phyloP scores from a whole-genome alignment of 805 yeast genomes.

The Candida germanica region DNA sequence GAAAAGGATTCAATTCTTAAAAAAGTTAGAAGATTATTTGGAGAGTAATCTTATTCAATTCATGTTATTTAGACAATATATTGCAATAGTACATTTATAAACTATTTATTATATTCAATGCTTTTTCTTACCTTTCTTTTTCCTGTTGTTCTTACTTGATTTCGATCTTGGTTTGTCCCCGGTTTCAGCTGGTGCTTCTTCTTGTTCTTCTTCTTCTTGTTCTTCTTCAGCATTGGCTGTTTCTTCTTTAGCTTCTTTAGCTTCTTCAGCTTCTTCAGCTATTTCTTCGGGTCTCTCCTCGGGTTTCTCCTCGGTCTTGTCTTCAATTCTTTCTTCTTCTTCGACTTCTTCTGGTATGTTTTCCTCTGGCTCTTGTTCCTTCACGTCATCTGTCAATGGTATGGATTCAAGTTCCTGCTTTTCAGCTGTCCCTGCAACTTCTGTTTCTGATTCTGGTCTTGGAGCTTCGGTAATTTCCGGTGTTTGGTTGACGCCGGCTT shows the following conservation, averaged over 20 bases:
- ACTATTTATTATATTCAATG: constrained; percentile 6
- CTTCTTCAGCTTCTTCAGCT: constrained; percentile 5
- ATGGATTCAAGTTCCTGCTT: too few species aligned
- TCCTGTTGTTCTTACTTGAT: constrained; percentile 26
- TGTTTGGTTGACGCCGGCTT: constrained; percentile 1
- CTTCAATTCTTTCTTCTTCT: background rate
- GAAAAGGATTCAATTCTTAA: constrained; percentile 94
- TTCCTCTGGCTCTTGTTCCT: constrained; percentile 1
- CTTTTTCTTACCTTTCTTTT: constrained; percentile 21
- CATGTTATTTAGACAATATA: constrained; percentile 4
- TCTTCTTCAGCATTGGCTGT: constrained; percentile 22
- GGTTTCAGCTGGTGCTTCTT: constrained; percentile 7
- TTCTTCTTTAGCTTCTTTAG: constrained; percentile 17
- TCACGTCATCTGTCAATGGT: constrained; percentile 1
- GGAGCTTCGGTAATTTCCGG: constrained; percentile 1
- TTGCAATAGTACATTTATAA: constrained; percentile 10
- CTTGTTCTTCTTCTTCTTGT: constrained; percentile 11
- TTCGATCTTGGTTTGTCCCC: constrained; percentile 1
- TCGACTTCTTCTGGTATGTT: constrained; percentile 2
- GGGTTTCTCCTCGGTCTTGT: too few species aligned
- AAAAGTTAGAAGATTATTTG: constrained; percentile 92
- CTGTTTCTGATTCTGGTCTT: constrained; percentile 1
- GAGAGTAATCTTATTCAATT: constrained; percentile 52
- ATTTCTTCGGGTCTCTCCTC: too few species aligned
- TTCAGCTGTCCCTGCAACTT: background rate